Evolutionary conservation across 768 basidiomycete species (phyloP).

Genomic region (Lactarius indigo): DNA sequence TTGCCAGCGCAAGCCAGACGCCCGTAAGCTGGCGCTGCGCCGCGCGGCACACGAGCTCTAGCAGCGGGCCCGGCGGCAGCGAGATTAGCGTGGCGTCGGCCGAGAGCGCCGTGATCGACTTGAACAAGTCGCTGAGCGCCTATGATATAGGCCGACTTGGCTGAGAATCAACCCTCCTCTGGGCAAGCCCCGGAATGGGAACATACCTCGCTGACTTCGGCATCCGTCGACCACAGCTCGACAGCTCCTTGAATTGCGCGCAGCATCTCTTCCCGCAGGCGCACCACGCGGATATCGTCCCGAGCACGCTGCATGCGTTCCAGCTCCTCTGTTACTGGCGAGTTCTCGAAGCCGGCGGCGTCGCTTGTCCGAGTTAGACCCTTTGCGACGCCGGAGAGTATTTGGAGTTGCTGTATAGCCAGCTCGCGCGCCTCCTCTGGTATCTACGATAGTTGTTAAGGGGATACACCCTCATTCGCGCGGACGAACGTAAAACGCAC

Average conservation of each 20-base stretch:
- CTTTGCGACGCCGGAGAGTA: constrained; percentile 79
- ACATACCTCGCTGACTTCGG: constrained; percentile 72
- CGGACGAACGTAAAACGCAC: constrained; percentile 37
- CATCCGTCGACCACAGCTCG: constrained; percentile 77
- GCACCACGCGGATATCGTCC: constrained; percentile 57
- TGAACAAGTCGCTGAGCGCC: constrained; percentile 81
- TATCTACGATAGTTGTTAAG: constrained; percentile 40
- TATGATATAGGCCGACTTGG: constrained; percentile 29
- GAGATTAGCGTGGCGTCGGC: constrained; percentile 75
- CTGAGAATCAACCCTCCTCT: not conserved
- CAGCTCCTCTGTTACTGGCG: constrained; percentile 50
- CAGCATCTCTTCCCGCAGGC: constrained; percentile 65
- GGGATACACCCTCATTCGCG: not conserved
- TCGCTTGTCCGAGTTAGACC: constrained; percentile 81
- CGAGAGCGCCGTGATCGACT: constrained; percentile 80
- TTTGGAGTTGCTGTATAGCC: constrained; percentile 72
- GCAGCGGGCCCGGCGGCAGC: constrained; percentile 73
- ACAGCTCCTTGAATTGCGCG: constrained; percentile 55
- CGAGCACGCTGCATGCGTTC: constrained; percentile 58
- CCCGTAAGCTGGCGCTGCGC: constrained; percentile 69
- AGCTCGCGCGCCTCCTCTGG: constrained; percentile 68
- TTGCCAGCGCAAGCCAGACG: constrained; percentile 80
- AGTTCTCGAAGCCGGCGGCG: constrained; percentile 54
- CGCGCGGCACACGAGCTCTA: constrained; percentile 75
- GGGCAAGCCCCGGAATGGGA: not conserved